phyloP scores from a whole-genome alignment of 768 basidiomycete genomes.

The Calocera viscosa region DNA sequence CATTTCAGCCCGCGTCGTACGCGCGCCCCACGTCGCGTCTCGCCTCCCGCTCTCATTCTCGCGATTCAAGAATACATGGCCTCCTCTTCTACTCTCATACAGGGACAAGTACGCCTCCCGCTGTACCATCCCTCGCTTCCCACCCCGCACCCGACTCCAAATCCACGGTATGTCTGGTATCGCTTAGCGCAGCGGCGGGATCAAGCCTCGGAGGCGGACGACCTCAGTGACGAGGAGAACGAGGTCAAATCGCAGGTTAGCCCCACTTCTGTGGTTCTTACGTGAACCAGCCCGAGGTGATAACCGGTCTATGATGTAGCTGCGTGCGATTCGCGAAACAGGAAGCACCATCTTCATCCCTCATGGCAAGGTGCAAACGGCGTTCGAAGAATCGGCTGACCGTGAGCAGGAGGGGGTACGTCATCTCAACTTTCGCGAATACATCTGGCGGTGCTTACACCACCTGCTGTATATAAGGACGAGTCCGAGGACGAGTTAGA shows the following conservation, averaged over 20 bases:
- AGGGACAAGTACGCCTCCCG: background rate
- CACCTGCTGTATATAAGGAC: background rate
- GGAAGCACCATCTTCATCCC: slow-evolving; percentile 59
- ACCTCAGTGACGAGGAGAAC: slow-evolving; percentile 71
- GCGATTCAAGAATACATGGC: background rate
- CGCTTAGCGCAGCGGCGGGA: slow-evolving; percentile 34
- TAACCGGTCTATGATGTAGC: background rate
- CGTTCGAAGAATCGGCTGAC: background rate
- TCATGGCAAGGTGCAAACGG: slow-evolving; percentile 47
- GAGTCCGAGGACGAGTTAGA: slow-evolving; percentile 34
- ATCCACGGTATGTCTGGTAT: slow-evolving; percentile 8
- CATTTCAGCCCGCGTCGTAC: background rate
- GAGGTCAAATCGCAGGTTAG: slow-evolving; percentile 66
- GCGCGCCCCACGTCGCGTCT: background rate
- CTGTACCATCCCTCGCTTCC: background rate
- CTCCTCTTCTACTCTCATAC: background rate
- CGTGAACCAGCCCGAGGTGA: background rate
- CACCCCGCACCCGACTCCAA: slow-evolving; percentile 2
- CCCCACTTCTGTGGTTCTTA: background rate
- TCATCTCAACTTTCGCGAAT: background rate
- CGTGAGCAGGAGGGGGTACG: slow-evolving; percentile 4
- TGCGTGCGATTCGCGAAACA: slow-evolving; percentile 40
- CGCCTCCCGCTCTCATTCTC: background rate
- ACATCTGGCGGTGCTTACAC: background rate
- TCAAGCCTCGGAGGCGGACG: slow-evolving; percentile 63